These are phyloP conservation scores for Neonectria coccinea DNA, from an alignment of 2,329 filamentous ascomycete species.

Conservation along the genomic window DNA sequence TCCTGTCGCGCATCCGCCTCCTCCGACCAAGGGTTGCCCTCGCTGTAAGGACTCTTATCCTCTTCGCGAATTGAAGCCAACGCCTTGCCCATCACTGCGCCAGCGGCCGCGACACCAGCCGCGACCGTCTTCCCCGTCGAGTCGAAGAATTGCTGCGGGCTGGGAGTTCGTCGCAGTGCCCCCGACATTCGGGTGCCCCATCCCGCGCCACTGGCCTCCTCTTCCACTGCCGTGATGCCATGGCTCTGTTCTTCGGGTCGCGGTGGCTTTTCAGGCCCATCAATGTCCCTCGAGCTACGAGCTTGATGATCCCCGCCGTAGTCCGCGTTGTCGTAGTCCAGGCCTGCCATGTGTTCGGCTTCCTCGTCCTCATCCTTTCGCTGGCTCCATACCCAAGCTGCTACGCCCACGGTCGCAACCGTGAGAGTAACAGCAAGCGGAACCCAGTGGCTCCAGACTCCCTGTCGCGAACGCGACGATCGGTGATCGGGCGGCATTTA, in stretches of 20 bases:
- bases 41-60: conserved; percentile 79
- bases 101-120: conserved; percentile 84
- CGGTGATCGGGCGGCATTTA: conserved; percentile 72
- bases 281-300: conserved; percentile 57
- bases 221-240: conserved; percentile 49
- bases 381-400: conserved; percentile 95
- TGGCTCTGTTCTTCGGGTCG: conserved; percentile 57
- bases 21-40: conserved; percentile 93
- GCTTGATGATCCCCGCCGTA: conserved; percentile 66
- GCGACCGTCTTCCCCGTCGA: conserved; percentile 83
- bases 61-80: conserved; percentile 87
- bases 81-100: conserved; percentile 84
- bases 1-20: conserved; percentile 76
- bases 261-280: conserved; percentile 52
- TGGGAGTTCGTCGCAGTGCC: conserved; percentile 83
- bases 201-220: conserved; percentile 58
- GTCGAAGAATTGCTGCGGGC: conserved; percentile 89
- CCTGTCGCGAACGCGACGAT: conserved; percentile 70
- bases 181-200: conserved; percentile 84
- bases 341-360: conserved; percentile 62
- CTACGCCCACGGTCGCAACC: conserved; percentile 85
- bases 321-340: conserved; percentile 61
- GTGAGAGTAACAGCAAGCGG: conserved; percentile 88
- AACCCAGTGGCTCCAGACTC: conserved; percentile 85
- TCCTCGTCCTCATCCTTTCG: conserved; percentile 80